Conservation (phyloP, 2,329 filamentous ascomycete species). For the Rutstroemia sp. region DNA sequence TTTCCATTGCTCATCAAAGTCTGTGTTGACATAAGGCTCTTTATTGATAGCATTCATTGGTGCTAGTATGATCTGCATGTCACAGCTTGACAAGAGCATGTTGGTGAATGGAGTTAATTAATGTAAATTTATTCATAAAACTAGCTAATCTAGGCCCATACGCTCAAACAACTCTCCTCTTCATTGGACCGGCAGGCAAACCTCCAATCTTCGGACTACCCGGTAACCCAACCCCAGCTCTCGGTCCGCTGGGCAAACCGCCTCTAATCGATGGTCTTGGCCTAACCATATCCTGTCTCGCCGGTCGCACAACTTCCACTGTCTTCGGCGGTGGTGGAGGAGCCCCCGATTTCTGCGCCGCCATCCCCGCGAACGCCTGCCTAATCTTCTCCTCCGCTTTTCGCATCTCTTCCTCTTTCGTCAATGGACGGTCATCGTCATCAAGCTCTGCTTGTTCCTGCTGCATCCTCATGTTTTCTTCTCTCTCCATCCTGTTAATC, state of each 20-base stretch:
- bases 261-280: constrained; percentile 4
- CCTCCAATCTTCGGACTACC: not conserved
- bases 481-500: not conserved
- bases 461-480: constrained; percentile 1
- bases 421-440: constrained; percentile 4
- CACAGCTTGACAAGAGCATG: no score
- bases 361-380: constrained; percentile 12
- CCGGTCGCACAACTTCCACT: not conserved
- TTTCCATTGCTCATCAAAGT: no score
- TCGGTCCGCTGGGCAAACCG: constrained; percentile 5
- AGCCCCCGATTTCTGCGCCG: constrained; percentile 8
- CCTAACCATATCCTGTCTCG: not conserved
- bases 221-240: constrained; percentile 1
- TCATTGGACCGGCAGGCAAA: constrained; percentile 4
- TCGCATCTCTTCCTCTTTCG: constrained; percentile 13
- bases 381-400: constrained; percentile 15
- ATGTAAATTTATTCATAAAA: not conserved
- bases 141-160: not conserved
- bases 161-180: not conserved
- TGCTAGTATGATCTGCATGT: no score
- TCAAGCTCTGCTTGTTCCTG: constrained; percentile 1
- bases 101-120: no score
- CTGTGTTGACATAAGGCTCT: no score
- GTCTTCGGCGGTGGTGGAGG: not conserved
- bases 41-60: no score